These are phyloP conservation scores for Aureobasidium sp. DNA, from an alignment of 2,329 filamentous ascomycete genomes.

Conservation along the genomic window DNA sequence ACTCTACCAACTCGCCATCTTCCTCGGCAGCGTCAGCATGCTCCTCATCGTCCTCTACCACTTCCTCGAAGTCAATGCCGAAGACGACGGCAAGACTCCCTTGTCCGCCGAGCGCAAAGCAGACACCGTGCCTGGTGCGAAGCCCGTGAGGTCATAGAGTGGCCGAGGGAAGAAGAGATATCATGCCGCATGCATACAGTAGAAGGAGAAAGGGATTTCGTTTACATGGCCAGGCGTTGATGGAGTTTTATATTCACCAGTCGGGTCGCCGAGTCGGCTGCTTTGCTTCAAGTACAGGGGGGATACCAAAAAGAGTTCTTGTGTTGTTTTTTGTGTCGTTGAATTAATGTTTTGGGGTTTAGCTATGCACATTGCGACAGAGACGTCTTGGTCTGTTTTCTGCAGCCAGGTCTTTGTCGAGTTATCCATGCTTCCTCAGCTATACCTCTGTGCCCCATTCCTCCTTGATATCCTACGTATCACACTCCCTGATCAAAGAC, in stretches of 20 bases:
- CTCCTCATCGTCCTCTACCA: slow-evolving; percentile 91
- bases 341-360: not conserved
- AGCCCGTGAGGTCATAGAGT: slow-evolving; percentile 16
- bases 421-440: not conserved
- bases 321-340: not conserved
- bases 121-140: slow-evolving; percentile 26
- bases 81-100: slow-evolving; percentile 37
- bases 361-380: not conserved
- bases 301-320: slow-evolving; percentile 1
- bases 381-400: not conserved
- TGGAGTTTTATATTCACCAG: not conserved
- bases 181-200: not conserved
- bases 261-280: not conserved
- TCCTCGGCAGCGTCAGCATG: slow-evolving; percentile 85
- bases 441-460: not conserved
- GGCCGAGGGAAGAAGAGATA: too few species aligned
- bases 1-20: slow-evolving; percentile 85
- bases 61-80: slow-evolving; percentile 91
- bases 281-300: not conserved
- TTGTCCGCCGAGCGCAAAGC: slow-evolving; percentile 27
- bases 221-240: slow-evolving; percentile 7
- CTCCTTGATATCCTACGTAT: not conserved
- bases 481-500: not conserved
- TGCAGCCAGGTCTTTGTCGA: not conserved
- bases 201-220: not conserved